Base-by-base conservation (phyloP, 106 monocot species). In the Phalaenopsis aphrodite region DNA sequence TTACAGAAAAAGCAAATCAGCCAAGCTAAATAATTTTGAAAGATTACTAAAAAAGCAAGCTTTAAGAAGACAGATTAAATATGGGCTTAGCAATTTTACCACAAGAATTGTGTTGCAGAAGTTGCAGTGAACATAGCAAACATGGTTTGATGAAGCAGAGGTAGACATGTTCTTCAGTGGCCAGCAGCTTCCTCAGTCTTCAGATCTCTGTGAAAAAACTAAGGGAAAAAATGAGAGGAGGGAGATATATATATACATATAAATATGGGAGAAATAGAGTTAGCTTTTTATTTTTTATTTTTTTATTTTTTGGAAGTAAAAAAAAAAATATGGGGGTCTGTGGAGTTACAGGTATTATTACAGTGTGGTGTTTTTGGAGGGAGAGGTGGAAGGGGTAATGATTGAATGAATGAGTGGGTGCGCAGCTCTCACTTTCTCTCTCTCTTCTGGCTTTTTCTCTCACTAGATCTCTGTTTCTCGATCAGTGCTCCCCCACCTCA, bases 121-220 rank as follows among this genome's bases (percentile, higher is more conserved):
- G 82, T 91, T 91, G 91, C 91, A 91, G 80, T 91, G 91, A 61
- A 91, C 88, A 77, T 88, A 91, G 80, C 88, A 88, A 42, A 83
- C 83, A 49, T 80, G 86, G 41, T 86, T 79, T 0, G 78, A 64
- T 1, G 78, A 8, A 73, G 64, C 8, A 21, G 75, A 38, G 39
- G 74, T 14, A 74, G 74, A 41, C 74, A 74, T 30, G 30, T 74
- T 41, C 42, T 74, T 43, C 17, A 74, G 42, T 4, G 8, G 19
- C 19, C 74, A 74, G 6, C 18, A 74, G 17, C 42, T 43, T 61
- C 8, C 41, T 1, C 19, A 43, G 71, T 14, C 38, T 12, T 18
- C 42, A 43, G 74, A 74, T 69, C 69, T 69, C 69, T 69, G n/a
- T n/a, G 61, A 21, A 0, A 23, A 39, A 30, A 39, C 69, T 38